Base-by-base conservation (phyloP, 345 rosid species). In the Bruguiera sexangula region DNA sequence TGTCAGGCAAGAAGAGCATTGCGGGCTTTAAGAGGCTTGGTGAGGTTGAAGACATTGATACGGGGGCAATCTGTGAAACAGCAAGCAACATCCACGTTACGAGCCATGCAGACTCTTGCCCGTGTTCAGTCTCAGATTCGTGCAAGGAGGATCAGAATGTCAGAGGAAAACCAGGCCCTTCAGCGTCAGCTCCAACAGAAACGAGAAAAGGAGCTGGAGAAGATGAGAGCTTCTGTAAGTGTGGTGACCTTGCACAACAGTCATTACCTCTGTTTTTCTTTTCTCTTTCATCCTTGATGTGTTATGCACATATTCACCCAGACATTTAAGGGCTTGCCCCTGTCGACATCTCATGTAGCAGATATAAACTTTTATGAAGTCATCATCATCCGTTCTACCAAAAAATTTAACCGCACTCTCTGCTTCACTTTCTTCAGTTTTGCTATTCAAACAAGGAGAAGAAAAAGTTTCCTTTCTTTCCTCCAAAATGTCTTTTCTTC, bases 141-240 rank as follows among this genome's bases (percentile, higher is more conserved):
- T 56, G 79, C 87, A 27, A 82, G 96, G 78, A 92, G 99, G 75
- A 74, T 87, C 75, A 87, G 93, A 76, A 86, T 92, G 92, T 80
- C 85, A 0, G 97, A 95, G 80, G 97, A 94, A 85, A 95, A 89
- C 73, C 96, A 85, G 67, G 89, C 93, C 76, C 92, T 91, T 32
- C 97, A 91, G 81, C 79, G 79, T 29, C 98, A 94, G 82, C 81
- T 91, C 75, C 92, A 89, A 75, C 93, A 83, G 65, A 88, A 82
- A 69, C 70, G 57, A 8, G 87, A 81, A 37, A 86, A 78, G 61
- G 89, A 86, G 59, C 66, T 75, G 24, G 79, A 88, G 62, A 91
- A 84, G 85, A 79, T 81, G 75, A 80, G 75, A 77, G 65, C 65
- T 27, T 60, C 67, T 46, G 86, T 80, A 68, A 79, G 86, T 78